Base-by-base conservation (phyloP, 148 eudicot species). In the Camellia granthamiana region DNA sequence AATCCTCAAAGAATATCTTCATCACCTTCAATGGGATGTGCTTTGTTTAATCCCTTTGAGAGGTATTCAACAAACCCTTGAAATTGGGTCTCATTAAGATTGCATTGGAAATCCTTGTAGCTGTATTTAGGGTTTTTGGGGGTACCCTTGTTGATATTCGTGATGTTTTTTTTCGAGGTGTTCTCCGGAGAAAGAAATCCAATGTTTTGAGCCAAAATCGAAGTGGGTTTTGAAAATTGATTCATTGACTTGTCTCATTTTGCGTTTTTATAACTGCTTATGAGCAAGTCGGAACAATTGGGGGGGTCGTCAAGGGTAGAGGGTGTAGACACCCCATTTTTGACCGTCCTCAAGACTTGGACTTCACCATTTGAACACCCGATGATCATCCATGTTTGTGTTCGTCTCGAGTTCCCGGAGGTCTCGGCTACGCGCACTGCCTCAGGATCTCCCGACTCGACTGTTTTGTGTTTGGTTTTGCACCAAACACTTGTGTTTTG, bases 1-100 rank as follows among this genome's bases (percentile, higher is more conserved):
- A 15, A 82, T 96, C 51, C 89, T 96, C 1, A 95, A 96, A 75
- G 91, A 87, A 30, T 96, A 91, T 75, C 83, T 94, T 1, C 81
- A 98, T 19, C 99, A 98, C 8, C 82, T 96, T 38, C 88, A 86
- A 44, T 96, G 99, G 99, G 99, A 97, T 4, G 89, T 94, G 7
- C 85, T 96, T 19, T 94, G 95, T 74, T 94, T 98, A 6, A 94
- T 96, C 68, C 98, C 99, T 1, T 79, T 96, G 41, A 81, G 98
- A 43, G 95, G 92, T 0, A 89, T 96, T 75, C 98, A 96, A 76
- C 87, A 86, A n/a, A 89, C 98, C 81, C 6, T 74, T 96, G 56
- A 82, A 90, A 46, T 81, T 92, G 65, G 99, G 99, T 7, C 88
- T 93, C 11, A 92, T 95, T 0, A 98, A 96, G 83, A 94, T 98